These are phyloP conservation scores for Zygoascus sp. DNA, from an alignment of 1,139 yeast genomes.

Conservation along the genomic window DNA sequence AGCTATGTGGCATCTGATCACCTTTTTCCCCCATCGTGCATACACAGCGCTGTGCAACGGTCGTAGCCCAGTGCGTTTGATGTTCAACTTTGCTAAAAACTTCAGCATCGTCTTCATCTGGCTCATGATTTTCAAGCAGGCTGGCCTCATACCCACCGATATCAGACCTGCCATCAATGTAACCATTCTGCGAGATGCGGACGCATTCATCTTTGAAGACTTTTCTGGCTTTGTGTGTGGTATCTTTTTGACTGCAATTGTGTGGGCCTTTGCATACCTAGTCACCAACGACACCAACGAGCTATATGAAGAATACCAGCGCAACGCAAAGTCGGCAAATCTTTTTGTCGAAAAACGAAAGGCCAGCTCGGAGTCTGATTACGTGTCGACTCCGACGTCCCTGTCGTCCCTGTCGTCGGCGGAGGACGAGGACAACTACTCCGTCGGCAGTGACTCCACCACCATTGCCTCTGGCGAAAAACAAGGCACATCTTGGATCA, in stretches of 20 bases:
- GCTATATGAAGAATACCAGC: background rate
- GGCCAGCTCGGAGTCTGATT: too few relatives aligned
- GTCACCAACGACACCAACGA: constrained; percentile 3
- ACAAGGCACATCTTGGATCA: background rate
- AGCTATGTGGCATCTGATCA: background rate
- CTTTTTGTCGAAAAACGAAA: background rate
- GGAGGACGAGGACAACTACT: background rate
- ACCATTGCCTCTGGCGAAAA: background rate
- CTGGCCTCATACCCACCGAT: constrained; percentile 52
- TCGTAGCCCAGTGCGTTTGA: constrained; percentile 25
- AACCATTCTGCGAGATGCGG: constrained; percentile 42
- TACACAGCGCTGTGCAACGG: constrained; percentile 16
- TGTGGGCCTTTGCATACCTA: background rate
- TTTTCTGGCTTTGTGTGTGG: constrained; percentile 23
- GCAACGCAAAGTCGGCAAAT: background rate
- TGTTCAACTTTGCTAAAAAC: constrained; percentile 45
- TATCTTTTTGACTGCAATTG: constrained; percentile 11
- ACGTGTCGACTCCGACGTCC: background rate
- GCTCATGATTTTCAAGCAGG: constrained; percentile 57
- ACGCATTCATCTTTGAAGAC: constrained; percentile 25
- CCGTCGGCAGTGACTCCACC: background rate
- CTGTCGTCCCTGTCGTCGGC: background rate
- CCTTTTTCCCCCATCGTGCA: constrained; percentile 9
- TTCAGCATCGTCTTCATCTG: constrained; percentile 54
- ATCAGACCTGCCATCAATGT: constrained; percentile 56